Percentiles rank a stretch among this genome's conserved stretches.
Conservation (phyloP, 352 stramenopile species). For the Pythium grandisporangium region DNA sequence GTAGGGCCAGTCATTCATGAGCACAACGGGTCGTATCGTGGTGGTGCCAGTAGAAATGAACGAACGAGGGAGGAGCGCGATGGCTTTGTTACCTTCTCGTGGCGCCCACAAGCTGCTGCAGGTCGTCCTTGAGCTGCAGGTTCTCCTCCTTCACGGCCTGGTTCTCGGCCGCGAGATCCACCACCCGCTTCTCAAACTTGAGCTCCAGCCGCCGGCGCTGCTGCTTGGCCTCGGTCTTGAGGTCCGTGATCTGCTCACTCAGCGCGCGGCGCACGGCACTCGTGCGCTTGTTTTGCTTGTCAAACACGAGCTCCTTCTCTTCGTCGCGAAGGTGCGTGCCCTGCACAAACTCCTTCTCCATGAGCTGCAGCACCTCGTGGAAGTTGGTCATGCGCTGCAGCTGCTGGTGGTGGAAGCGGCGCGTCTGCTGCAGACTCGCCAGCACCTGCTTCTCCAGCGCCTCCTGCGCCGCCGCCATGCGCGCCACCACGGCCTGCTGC, state of each 20-base stretch:
- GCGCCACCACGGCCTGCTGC: constrained; percentile 18
- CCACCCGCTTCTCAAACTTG: constrained; percentile 24
- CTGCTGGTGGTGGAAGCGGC: constrained; percentile 19
- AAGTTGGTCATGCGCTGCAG: constrained; percentile 20
- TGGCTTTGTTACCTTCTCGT: constrained; percentile 19
- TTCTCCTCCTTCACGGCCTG: constrained; percentile 27
- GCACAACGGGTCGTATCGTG: no score
- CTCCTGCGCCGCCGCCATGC: constrained; percentile 13
- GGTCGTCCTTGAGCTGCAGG: constrained; percentile 22
- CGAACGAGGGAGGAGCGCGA: no score
- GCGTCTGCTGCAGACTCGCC: constrained; percentile 14
- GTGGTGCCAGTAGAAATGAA: no score
- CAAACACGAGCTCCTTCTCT: constrained; percentile 19
- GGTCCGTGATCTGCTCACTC: constrained; percentile 16
- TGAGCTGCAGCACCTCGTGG: constrained; percentile 23
- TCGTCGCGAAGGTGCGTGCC: constrained; percentile 21
- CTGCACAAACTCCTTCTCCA: constrained; percentile 26
- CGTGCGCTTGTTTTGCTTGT: constrained; percentile 19
- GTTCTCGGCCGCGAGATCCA: constrained; percentile 33
- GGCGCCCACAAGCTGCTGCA: constrained; percentile 13
- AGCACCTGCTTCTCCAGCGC: constrained; percentile 22
- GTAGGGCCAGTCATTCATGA: not conserved
- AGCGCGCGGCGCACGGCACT: constrained; percentile 12
- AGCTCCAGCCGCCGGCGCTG: constrained; percentile 19
- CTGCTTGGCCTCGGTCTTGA: constrained; percentile 13